These are phyloP conservation scores for Calamus simplicifolius DNA, from an alignment of 176 grass and related monocot species.

Conservation along the genomic window DNA sequence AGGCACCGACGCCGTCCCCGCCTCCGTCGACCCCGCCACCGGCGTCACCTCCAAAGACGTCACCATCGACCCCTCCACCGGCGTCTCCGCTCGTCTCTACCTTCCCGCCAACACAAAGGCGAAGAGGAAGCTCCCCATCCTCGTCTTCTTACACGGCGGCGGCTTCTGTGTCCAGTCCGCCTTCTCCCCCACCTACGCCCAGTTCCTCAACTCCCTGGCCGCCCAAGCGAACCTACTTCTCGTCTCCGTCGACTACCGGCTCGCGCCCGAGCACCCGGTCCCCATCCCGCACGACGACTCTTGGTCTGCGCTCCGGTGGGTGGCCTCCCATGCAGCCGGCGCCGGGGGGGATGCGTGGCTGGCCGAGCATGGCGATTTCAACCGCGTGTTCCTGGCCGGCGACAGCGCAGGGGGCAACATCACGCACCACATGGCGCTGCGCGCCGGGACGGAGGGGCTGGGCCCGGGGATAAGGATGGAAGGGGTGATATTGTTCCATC, in stretches of 20 bases:
- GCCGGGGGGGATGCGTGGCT: conserved; percentile 43
- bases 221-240: conserved; percentile 25
- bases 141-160: too few species aligned
- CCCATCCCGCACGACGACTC: conserved; percentile 45
- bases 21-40: too few species aligned
- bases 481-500: conserved; percentile 48
- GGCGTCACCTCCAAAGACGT: too few species aligned
- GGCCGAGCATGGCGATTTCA: conserved; percentile 42
- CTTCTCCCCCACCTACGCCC: conserved; percentile 17
- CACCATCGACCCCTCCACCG: too few species aligned
- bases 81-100: too few species aligned
- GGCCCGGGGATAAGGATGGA: conserved; percentile 26
- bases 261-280: conserved; percentile 52
- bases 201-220: conserved; percentile 37
- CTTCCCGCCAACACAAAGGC: too few species aligned
- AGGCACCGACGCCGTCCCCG: too few species aligned
- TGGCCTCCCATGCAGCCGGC: conserved; percentile 32
- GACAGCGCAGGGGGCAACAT: conserved; percentile 75
- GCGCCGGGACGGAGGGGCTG: conserved; percentile 33
- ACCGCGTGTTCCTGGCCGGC: conserved; percentile 47
- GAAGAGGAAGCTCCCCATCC: too few species aligned
- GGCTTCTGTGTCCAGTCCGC: too few species aligned
- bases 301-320: conserved; percentile 50
- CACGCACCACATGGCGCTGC: conserved; percentile 54
- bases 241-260: conserved; percentile 53